phyloP scores from a whole-genome alignment of 345 rosid genomes.

The Heritiera fomes region DNA sequence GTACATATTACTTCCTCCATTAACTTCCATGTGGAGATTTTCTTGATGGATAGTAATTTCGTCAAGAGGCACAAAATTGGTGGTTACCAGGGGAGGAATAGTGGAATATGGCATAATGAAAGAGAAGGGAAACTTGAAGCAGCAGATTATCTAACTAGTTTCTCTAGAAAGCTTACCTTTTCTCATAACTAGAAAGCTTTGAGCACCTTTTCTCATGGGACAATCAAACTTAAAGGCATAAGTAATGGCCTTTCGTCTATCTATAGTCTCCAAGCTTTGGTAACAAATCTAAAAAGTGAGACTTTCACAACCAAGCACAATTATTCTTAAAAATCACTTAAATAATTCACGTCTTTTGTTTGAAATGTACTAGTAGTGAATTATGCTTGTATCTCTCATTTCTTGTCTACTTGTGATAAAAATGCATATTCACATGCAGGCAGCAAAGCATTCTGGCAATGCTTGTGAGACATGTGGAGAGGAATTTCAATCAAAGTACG shows the following conservation, averaged over 20 bases:
- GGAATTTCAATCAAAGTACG: slow-evolving; percentile 84
- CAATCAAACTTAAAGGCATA: not conserved
- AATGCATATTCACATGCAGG: slow-evolving; percentile 44
- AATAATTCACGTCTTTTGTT: not conserved
- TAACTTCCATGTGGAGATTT: not conserved
- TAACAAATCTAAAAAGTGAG: not conserved
- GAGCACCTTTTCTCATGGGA: not conserved
- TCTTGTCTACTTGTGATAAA: slow-evolving; percentile 10
- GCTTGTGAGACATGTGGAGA: slow-evolving; percentile 76
- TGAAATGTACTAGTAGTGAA: not conserved
- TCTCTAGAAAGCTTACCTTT: too few relatives aligned
- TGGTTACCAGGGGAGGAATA: not conserved
- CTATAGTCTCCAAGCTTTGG: not conserved
- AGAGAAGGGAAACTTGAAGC: not conserved
- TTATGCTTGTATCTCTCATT: not conserved
- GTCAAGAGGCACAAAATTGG: not conserved
- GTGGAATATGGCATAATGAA: not conserved
- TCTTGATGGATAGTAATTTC: not conserved
- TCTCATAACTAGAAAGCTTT: not conserved
- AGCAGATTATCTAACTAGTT: not conserved
- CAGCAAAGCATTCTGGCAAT: slow-evolving; percentile 52
- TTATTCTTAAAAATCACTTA: not conserved
- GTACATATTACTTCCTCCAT: not conserved
- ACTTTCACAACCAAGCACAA: not conserved
- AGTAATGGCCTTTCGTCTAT: not conserved